Conservation (phyloP, 495 filamentous ascomycete species). For the Evansstolkia leycettana region DNA sequence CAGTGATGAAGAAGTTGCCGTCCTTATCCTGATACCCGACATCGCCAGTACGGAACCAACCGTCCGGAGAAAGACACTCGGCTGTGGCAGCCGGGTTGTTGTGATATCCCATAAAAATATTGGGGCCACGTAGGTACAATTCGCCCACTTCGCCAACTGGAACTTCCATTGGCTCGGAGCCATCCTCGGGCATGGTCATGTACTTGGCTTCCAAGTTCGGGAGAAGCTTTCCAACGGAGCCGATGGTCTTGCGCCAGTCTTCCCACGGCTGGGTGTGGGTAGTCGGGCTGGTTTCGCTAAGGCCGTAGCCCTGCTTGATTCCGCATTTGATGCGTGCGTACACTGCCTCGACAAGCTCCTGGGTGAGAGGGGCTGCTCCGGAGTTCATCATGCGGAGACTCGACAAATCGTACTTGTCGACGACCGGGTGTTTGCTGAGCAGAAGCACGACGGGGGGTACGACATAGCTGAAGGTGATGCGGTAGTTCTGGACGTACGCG, state of each 20-base stretch:
- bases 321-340: conserved; percentile 63
- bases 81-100: conserved; percentile 56
- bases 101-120: conserved; percentile 64
- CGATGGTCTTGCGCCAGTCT: conserved; percentile 66
- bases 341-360: conserved; percentile 68
- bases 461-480: conserved; percentile 67
- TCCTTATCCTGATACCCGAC: conserved; percentile 48
- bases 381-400: conserved; percentile 75
- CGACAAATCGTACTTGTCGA: conserved; percentile 71
- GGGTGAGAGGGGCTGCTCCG: conserved; percentile 78
- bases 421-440: conserved; percentile 64
- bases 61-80: conserved; percentile 46
- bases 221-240: conserved; percentile 68
- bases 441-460: conserved; percentile 78
- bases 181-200: conserved; percentile 42
- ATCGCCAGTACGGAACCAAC: conserved; percentile 56
- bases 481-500: conserved; percentile 56
- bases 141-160: conserved; percentile 51
- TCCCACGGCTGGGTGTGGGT: conserved; percentile 52
- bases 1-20: conserved; percentile 61
- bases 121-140: conserved; percentile 49
- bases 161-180: conserved; percentile 44
- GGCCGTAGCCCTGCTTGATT: conserved; percentile 81
- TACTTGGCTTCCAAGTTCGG: conserved; percentile 80
- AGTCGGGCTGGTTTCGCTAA: conserved; percentile 60